Evolutionary conservation across 805 yeast genomes (phyloP), one percentile per base, ranked within the genome.

Genomic region (Ogataea populi-albae): DNA sequence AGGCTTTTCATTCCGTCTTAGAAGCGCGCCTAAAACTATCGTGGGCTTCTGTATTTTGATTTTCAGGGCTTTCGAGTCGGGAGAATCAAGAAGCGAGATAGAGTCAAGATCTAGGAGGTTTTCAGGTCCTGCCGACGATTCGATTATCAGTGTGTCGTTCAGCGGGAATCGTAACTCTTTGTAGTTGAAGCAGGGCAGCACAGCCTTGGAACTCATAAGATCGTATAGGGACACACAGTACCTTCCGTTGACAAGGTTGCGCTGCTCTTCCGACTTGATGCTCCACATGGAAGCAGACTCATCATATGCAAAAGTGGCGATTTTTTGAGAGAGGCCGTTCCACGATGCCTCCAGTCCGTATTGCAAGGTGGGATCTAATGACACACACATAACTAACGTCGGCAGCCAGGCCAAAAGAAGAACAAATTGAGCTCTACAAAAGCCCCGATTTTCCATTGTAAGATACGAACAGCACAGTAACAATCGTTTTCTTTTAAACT

Each of bases 121-220:
- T 1, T 20, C 3, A 8, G 23, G 20, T 6, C 26, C 3, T 16
- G 26, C 16, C 4, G 25, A 17, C 3, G 32, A n/a, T 26, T 46
- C 52, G 6, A 51, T 28, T 3, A 33, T 16, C n/a, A 49, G 17
- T 4, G 47, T 41, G 17, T 49, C 46, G 28, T 31, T 34, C n/a
- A 50, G 30, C 10, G 57, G 55, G 29, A 41, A 41, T 3, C 24
- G 16, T 4, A 54, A 25, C 24, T 21, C 18, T 19, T 44, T 47
- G 34, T 46, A 49, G 37, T 53, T 54, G 49, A 54, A 53, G 28
- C 55, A 52, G 4, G 46, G 37, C 2, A 36, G 4, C 2, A 45
- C 10, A n/a, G 30, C 34, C 21, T 11, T 11, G 28, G 9, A 9
- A 6, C 16, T 18, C 10, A 20, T 16, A 3, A 18, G 33, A 8